Conservation (phyloP, 73 alveolate genomes). For the Durusdinium trenchii region DNA sequence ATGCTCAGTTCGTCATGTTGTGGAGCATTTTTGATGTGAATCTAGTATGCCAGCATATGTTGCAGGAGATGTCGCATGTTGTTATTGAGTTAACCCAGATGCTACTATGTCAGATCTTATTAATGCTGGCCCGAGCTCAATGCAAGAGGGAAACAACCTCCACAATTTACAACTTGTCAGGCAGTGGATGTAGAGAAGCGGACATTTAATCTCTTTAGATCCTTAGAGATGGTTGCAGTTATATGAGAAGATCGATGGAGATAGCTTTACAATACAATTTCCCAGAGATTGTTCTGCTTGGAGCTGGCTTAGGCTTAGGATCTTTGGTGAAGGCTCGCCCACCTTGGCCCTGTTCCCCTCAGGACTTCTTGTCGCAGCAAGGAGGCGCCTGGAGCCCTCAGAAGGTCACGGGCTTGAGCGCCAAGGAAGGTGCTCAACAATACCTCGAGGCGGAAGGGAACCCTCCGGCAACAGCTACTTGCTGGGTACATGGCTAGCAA, state of each 20-base stretch:
- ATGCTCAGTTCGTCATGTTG: too few relatives aligned
- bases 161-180: too few relatives aligned
- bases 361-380: constrained; percentile 21
- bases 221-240: background rate
- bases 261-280: background rate
- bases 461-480: too few relatives aligned
- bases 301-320: background rate
- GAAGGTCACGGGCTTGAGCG: background rate
- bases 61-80: too few relatives aligned
- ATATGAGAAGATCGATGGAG: background rate
- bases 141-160: too few relatives aligned
- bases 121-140: too few relatives aligned
- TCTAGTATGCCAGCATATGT: too few relatives aligned
- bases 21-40: too few relatives aligned
- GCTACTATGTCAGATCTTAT: too few relatives aligned
- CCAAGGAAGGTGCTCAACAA: constrained; percentile 11
- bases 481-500: too few relatives aligned
- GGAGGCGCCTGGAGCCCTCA: constrained; percentile 67
- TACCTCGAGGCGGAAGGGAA: constrained; percentile 19
- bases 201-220: background rate
- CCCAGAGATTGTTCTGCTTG: background rate
- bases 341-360: background rate
- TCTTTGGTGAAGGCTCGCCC: background rate
- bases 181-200: background rate
- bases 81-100: too few relatives aligned